Conservation (phyloP, 2,329 filamentous ascomycete genomes). For the Fusarium neocosmosporiellum region DNA sequence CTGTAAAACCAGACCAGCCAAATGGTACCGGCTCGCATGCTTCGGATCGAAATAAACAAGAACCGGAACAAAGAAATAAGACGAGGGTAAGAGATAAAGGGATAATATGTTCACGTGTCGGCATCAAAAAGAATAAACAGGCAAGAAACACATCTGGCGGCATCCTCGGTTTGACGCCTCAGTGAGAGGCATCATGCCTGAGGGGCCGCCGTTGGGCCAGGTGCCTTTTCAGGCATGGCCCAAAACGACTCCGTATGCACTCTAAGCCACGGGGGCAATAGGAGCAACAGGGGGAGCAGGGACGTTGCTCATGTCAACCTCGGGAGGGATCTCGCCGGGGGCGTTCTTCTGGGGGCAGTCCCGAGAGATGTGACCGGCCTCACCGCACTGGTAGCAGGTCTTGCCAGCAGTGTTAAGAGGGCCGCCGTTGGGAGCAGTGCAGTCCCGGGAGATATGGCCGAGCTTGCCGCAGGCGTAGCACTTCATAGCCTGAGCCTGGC, state of each 20-base stretch:
- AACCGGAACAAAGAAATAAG: conserved; percentile 47
- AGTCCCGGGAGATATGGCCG: conserved; percentile 92
- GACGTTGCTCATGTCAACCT: conserved; percentile 57
- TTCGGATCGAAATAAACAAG: conserved; percentile 46
- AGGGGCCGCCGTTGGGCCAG: conserved; percentile 22
- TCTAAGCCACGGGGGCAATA: conserved; percentile 55
- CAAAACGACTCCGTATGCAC: conserved; percentile 19
- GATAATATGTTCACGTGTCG: conserved; percentile 45
- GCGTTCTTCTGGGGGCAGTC: conserved; percentile 84
- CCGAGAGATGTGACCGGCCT: conserved; percentile 94
- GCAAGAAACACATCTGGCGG: conserved; percentile 38
- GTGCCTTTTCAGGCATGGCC: conserved; percentile 1
- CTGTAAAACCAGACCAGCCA: conserved; percentile 42
- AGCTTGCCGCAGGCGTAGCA: conserved; percentile 98
- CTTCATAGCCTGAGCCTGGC: conserved; percentile 98
- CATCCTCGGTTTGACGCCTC: conserved; percentile 14
- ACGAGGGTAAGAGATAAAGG: conserved; percentile 33
- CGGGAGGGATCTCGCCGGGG: conserved; percentile 58
- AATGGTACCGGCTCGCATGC: conserved; percentile 44
- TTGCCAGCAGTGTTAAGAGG: conserved; percentile 96
- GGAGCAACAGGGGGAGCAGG: conserved; percentile 59
- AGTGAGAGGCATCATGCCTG: conserved; percentile 10
- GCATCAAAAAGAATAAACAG: conserved; percentile 42
- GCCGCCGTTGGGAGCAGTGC: conserved; percentile 95
- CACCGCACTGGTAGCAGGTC: conserved; percentile 98